Evolutionary conservation across 306 rosid genomes (phyloP), one percentile per base, ranked within the genome.

Genomic region (Inga laurina): DNA sequence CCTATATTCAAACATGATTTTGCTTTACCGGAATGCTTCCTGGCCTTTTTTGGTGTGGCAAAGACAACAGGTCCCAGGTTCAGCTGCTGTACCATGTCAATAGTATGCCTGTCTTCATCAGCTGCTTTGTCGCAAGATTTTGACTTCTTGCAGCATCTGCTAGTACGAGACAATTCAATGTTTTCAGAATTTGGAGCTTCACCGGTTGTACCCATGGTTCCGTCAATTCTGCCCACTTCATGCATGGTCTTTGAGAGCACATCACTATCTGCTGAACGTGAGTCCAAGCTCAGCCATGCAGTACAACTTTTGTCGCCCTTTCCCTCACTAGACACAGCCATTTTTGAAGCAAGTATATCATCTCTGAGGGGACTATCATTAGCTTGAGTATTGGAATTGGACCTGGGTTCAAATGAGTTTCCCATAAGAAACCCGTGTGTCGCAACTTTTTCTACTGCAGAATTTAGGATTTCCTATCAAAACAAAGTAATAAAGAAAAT

Each of bases 241-340:
- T 56, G 86, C 69, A 71, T 41, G 5, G 71, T 46, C 56, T 81
- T 85, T 11, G 85, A 52, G 77, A 12, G 66, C 27, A 52, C 79
- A 82, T 69, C 82, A 81, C 74, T 72, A 68, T 87, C 88, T 3
- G 90, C 83, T n/a, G 86, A 34, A 79, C 79, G 79, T 52, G 97
- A 89, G 87, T 95, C 94, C 81, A 91, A 86, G 84, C 93, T 87
- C 67, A 92, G 79, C 94, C 97, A 92, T 27, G 94, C 89, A 46
- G 88, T 82, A 59, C 66, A 83, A 74, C 93, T 87, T 61, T 83
- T 65, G 80, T 88, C 92, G 51, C 91, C 89, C 75, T 81, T 89
- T 68, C 82, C 89, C 79, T 85, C 90, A 81, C 81, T 79, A 37
- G 74, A 82, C 72, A 85, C 79, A 73, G 81, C 85, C 81, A 87